Evolutionary conservation across 2,329 filamentous ascomycete genomes (phyloP).

Genomic region (Thelonectria discophora): DNA sequence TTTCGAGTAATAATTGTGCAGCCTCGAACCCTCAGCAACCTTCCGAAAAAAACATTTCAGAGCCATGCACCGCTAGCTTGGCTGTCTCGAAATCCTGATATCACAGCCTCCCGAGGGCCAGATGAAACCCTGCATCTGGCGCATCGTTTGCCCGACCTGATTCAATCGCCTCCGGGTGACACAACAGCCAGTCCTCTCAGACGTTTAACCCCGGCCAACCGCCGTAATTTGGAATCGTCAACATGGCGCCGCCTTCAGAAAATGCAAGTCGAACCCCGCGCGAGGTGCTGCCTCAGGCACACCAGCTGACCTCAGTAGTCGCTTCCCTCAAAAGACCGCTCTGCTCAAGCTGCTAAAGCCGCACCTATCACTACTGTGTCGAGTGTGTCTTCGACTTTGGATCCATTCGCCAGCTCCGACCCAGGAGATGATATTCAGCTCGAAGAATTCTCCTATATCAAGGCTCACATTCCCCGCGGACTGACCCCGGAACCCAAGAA

Average conservation of each 20-base stretch:
- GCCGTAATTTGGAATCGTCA: neutral
- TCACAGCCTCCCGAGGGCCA: neutral
- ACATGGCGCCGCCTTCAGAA: conserved; percentile 13
- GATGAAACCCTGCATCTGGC: neutral
- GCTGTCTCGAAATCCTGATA: neutral
- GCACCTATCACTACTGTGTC: neutral
- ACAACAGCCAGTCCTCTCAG: neutral
- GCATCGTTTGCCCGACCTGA: neutral
- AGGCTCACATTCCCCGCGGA: conserved; percentile 8
- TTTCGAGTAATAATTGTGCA: neutral
- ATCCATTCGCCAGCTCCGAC: conserved; percentile 14
- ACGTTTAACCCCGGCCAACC: neutral
- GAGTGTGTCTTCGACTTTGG: conserved; percentile 6
- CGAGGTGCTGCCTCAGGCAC: neutral
- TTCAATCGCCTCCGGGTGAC: neutral
- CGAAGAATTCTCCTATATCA: conserved; percentile 27
- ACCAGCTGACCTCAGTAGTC: conserved; percentile 15
- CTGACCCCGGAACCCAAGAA: conserved; percentile 19
- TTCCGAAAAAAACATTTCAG: neutral
- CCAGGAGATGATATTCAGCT: conserved; percentile 23
- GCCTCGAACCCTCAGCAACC: neutral
- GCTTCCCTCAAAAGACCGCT: conserved; percentile 5
- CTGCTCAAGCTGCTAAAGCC: conserved; percentile 3
- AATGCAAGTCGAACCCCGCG: conserved; percentile 8
- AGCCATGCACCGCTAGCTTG: too few relatives aligned